Base-by-base conservation (phyloP, 2,329 filamentous ascomycete genomes). In the Penicillium freii region DNA sequence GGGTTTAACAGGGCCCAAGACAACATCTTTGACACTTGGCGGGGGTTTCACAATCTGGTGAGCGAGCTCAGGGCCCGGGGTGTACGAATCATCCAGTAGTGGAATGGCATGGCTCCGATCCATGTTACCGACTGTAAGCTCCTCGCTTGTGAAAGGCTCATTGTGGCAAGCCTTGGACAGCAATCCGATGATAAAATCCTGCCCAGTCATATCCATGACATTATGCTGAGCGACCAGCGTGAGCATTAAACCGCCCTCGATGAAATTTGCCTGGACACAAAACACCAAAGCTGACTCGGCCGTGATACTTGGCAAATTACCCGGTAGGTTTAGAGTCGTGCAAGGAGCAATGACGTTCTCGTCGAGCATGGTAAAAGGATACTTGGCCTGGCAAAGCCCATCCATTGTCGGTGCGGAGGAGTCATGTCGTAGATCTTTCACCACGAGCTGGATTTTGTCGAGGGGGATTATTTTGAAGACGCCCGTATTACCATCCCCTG, bases 121-220 rank as follows among this genome's bases (percentile, higher is more conserved):
- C 10, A 74, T 64, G 51, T 81, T 84, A 0, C 80, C 81, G 1
- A 65, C 47, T 0, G 52, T 25, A 0, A 80, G 36, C 39, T 84
- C 82, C 11, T 82, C 72, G 0, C 59, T 38, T 0, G 77, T 80
- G 62, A 83, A 82, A 0, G 57, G 34, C 23, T 80, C 76, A 1
- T 69, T 63, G 0, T 66, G 66, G 54, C 81, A 83, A 1, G 80
- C 80, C 56, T 82, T 82, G 6, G 55, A 60, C 11, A 85, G 67
- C 4, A 81, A 72, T 1, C 67, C 50, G n/a, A 82, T 79, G 11
- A 82, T 62, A 21, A 76, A 70, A 2, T 70, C 79, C 61, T 81
- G 77, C 1, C 81, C 82, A 1, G 73, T 75, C 70, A 81, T 79
- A 49, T 85, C 83, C 74, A 82, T 80, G 1, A 71, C 69, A 23